A percentile compares a stretch with the other conserved stretches of the same genome.
Evolutionary conservation across 805 yeast species (phyloP).

Genomic region (Kodamaea kaohsiungensis): DNA sequence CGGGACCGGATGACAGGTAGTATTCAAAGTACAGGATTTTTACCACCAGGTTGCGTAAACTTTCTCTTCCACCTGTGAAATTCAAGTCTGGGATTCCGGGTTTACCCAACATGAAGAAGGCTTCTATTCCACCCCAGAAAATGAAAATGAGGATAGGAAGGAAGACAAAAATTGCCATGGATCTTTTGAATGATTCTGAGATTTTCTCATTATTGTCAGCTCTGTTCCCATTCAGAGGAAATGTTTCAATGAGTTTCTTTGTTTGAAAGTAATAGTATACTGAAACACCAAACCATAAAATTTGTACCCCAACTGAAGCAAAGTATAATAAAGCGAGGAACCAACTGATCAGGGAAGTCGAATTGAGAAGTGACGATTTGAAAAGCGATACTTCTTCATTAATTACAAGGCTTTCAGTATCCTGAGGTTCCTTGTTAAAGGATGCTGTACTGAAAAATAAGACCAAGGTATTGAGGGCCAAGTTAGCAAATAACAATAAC

Average conservation of each 20-base stretch:
- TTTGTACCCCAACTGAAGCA: neutral
- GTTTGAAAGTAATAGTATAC: slow-evolving; percentile 27
- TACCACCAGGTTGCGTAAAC: neutral
- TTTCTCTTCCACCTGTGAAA: neutral
- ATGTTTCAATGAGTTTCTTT: slow-evolving; percentile 24
- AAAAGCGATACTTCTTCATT: neutral
- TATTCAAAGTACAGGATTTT: neutral
- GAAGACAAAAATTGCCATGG: slow-evolving; percentile 26
- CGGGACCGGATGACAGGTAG: neutral
- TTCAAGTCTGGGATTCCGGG: neutral
- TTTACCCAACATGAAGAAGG: neutral
- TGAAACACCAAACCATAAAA: slow-evolving; percentile 17
- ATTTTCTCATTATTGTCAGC: slow-evolving; percentile 15
- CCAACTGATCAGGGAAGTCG: neutral
- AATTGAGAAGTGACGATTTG: neutral
- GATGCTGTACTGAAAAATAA: neutral
- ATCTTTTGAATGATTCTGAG: slow-evolving; percentile 24
- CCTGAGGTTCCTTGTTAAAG: neutral
- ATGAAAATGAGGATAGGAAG: slow-evolving; percentile 20
- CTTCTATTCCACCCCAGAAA: neutral
- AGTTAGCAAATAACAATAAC: slow-evolving; percentile 2
- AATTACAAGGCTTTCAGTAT: neutral
- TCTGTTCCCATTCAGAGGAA: slow-evolving; percentile 21
- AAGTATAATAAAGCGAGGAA: neutral
- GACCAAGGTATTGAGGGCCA: neutral